A percentile compares a stretch with the other conserved stretches of the same genome.
Conservation (phyloP, 139 green algal species). For the Haematococcus lacustris region DNA sequence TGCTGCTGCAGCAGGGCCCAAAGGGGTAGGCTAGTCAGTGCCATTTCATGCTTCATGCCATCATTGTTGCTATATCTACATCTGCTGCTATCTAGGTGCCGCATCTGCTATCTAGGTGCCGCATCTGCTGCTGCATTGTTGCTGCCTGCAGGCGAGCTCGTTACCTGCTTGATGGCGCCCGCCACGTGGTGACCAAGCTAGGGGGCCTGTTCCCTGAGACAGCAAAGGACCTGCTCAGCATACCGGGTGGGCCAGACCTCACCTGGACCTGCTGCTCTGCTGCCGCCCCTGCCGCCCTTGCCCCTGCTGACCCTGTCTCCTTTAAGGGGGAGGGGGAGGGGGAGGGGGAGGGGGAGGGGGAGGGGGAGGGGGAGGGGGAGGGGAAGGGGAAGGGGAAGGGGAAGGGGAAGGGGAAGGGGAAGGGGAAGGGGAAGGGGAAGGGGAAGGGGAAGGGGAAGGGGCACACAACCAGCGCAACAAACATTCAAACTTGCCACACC, state of each 20-base stretch:
- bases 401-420: not conserved
- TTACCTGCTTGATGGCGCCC: conserved; percentile 84
- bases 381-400: not conserved
- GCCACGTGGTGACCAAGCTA: conserved; percentile 59
- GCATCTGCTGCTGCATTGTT: conserved; percentile 4
- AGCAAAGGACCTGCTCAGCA: conserved; percentile 55
- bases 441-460: not conserved
- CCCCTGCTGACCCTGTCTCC: no score
- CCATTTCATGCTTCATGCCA: no score
- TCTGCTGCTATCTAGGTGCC: no score
- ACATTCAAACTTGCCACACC: no score
- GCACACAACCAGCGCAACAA: not conserved
- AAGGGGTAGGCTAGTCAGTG: no score
- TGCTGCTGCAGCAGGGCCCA: no score
- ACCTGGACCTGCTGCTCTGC: no score
- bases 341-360: not conserved
- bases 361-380: not conserved
- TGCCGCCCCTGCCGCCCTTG: no score
- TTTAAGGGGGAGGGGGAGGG: not conserved
- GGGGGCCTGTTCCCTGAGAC: conserved; percentile 66
- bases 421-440: not conserved
- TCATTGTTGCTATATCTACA: no score
- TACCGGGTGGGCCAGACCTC: conserved; percentile 58
- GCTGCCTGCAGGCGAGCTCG: conserved; percentile 50
- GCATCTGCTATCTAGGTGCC: no score